Percentiles rank a stretch among this genome's conserved stretches.
These are phyloP conservation scores for Dendrocalamus sinicus DNA, from an alignment of 176 grass and related monocot genomes.

Conservation along the genomic window DNA sequence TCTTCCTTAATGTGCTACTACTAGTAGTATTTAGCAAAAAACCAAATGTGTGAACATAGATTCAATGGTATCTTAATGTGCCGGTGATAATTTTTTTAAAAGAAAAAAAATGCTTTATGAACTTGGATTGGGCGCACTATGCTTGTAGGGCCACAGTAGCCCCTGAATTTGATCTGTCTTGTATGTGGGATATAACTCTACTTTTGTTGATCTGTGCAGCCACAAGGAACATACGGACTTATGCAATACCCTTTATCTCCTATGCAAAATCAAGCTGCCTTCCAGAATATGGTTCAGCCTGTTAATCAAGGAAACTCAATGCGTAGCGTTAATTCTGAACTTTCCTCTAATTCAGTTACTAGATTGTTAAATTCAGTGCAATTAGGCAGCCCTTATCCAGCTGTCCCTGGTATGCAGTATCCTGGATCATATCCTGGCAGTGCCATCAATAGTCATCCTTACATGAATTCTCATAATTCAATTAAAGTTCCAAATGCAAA, in stretches of 20 bases:
- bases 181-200: slow-evolving; percentile 10
- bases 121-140: background rate
- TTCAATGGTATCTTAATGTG: slow-evolving; percentile 13
- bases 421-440: slow-evolving; percentile 60
- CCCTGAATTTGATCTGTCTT: slow-evolving; percentile 20
- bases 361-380: slow-evolving; percentile 62
- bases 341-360: slow-evolving; percentile 59
- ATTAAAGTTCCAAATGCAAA: slow-evolving; percentile 60
- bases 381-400: slow-evolving; percentile 66
- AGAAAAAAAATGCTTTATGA: background rate
- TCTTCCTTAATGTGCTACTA: slow-evolving; percentile 19
- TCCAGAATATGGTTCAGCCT: slow-evolving; percentile 61
- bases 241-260: slow-evolving; percentile 91
- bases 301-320: slow-evolving; percentile 70
- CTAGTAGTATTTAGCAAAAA: background rate
- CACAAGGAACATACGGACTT: slow-evolving; percentile 86
- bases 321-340: slow-evolving; percentile 56
- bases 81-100: background rate
- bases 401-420: slow-evolving; percentile 68
- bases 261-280: slow-evolving; percentile 79
- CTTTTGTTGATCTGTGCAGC: slow-evolving; percentile 57
- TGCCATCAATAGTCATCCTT: slow-evolving; percentile 52
- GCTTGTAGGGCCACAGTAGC: background rate
- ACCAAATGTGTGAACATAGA: background rate
- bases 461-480: slow-evolving; percentile 58